Evolutionary conservation across 2,329 filamentous ascomycete genomes (phyloP), one percentile per base, ranked within the genome.

Genomic region (Claviceps humidiphila): DNA sequence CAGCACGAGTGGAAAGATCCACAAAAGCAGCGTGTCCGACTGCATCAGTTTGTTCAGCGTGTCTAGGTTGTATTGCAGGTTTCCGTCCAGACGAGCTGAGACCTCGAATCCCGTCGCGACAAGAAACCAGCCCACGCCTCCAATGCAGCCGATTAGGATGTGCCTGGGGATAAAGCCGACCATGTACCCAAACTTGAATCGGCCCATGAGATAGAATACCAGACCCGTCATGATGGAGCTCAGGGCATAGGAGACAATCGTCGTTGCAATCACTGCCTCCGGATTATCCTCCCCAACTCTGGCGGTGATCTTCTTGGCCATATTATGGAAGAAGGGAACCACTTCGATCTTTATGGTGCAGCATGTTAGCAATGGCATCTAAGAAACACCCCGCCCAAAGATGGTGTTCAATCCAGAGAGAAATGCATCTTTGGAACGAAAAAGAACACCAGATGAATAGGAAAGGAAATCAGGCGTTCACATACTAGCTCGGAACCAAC

Each of bases 301-400:
- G 14, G 75, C 73, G 58, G 93, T 82, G 63, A 97, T 96, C 34
- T 85, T 91, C 57, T 84, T 82, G 0, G 93, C 90, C 91, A 98
- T 98, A 62, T 91, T 95, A 70, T 98, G 93, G 66, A 98, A 97
- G 71, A 98, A 98, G 0, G 91, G 93, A 1, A 98, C 91, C 1
- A 97, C 91, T 70, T 98, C 93, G 58, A 97, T 98, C 80, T 85
- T 56, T 13, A n/a, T 17, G n/a, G 56, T 48, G 50, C 30, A 38
- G 20, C 20, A 45, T 13, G 22, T 34, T 14, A 37, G 14, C 16
- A 8, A 43, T 38, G 6, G 5, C 24, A 34, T 34, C 30, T 4
- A 11, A 34, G 30, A 11, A 34, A 34, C 11, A 34, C 1, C 30
- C 9, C 9, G 9, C 9, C 9, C 30, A 34, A 34, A 34, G 30